Base-by-base conservation (phyloP, 768 basidiomycete genomes). In the Lactarius quietus region DNA sequence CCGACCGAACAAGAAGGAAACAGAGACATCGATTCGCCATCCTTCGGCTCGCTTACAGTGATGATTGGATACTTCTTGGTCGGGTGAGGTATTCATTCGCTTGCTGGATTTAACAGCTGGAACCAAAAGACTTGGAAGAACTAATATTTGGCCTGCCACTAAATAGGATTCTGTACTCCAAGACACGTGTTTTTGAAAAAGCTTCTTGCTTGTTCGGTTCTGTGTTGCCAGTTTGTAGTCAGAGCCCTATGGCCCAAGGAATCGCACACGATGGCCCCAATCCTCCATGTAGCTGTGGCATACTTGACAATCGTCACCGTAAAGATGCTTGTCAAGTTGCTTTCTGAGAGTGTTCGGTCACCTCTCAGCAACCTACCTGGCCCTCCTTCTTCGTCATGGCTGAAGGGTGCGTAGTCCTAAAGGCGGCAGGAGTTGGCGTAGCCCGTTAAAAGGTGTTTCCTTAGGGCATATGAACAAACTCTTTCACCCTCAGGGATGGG, bases 401-500 rank as follows among this genome's bases (percentile, higher is more conserved):
- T 68, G 18, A 65, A 56, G 59, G 67, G 67, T 66, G 31, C 35
- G n/a, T 41, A 18, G 8, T 7, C 23, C 36, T n/a, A 26, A 29
- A 10, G 2, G 43, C 36, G 3, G 18, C n/a, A 17, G 1, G 29
- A 15, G 17, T 10, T 18, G 28, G 31, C 28, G 31, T 38, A 12
- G 23, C 29, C 10, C 9, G 18, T 33, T 57, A 28, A 60, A 6
- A 43, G 20, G 6, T 3, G 28, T 18, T 36, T 36, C 9, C 35
- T 45, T 45, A 68, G 67, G 64, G 18, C 59, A 66, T 33, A 54
- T 66, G 29, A 56, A 53, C 56, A 59, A 65, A 61, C 64, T 68
- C 6, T 65, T 61, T 45, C 59, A 61, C 28, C 67, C 67, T 31
- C 66, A 65, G n/a, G 64, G 67, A 5, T 66, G 64, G 64, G 56